Evolutionary conservation across 331 rosid genomes (phyloP).

Genomic region (Pyrus hybrid): DNA sequence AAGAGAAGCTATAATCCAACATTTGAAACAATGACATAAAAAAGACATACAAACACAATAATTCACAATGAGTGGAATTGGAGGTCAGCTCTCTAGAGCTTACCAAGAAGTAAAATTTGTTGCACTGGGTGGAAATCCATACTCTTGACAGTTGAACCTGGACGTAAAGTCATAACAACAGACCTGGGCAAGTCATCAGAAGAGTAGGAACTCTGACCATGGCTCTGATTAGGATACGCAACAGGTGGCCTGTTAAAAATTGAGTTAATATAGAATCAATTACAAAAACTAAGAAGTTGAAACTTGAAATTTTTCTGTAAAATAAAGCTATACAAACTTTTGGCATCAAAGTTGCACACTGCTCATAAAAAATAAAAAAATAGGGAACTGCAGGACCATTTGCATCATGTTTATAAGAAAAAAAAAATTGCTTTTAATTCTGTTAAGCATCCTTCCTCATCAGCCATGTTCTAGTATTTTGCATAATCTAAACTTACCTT

Average conservation of each 20-base stretch:
- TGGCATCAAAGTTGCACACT: neutral
- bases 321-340: neutral
- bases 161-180: constrained; percentile 63
- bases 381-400: neutral
- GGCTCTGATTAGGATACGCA: constrained; percentile 63
- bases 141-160: constrained; percentile 75
- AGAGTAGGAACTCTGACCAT: constrained; percentile 84
- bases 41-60: neutral
- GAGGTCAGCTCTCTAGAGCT: constrained; percentile 9
- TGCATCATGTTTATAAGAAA: neutral
- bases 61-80: neutral
- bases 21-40: neutral
- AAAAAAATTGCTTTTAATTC: neutral
- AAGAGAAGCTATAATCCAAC: constrained; percentile 7
- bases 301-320: neutral
- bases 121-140: constrained; percentile 94
- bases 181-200: constrained; percentile 90
- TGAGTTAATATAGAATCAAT: constrained; percentile 13
- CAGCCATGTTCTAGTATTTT: neutral
- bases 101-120: constrained; percentile 90
- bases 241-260: constrained; percentile 66
- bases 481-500: neutral
- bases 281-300: constrained; percentile 4
- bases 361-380: neutral
- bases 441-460: neutral